A percentile compares a stretch with the other conserved stretches of the same genome.
Evolutionary conservation across 2,329 filamentous ascomycete species (phyloP).

Genomic region (Plenodomus lindquistii): DNA sequence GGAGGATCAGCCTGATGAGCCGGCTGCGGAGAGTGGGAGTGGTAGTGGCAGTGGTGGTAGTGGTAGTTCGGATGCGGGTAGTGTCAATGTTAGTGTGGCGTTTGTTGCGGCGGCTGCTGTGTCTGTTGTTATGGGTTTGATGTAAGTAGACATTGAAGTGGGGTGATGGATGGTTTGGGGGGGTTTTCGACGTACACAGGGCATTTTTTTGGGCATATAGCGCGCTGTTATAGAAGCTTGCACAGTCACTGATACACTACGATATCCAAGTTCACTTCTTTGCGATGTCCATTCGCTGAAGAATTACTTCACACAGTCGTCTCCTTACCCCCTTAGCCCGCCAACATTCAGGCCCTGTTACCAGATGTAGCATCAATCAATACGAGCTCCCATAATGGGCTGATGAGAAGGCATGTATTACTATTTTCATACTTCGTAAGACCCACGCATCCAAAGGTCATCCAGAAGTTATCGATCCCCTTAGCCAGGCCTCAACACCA

Average conservation of each 20-base stretch:
- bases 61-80: conserved; percentile 1
- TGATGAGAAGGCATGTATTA: no score
- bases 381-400: no score
- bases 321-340: no score
- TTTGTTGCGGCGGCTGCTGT: conserved; percentile 1
- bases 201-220: background rate
- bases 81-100: conserved; percentile 1
- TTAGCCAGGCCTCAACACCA: conserved; percentile 59
- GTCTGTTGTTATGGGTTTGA: conserved; percentile 6
- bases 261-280: no score
- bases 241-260: no score
- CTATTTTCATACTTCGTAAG: no score
- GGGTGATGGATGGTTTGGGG: background rate
- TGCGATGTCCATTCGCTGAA: no score
- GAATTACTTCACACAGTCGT: no score
- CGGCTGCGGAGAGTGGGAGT: background rate
- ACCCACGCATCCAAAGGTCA: no score
- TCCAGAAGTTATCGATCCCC: background rate
- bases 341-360: no score
- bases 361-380: no score
- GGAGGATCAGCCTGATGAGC: conserved; percentile 19
- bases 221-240: no score
- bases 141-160: background rate
- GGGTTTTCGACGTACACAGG: background rate
- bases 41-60: background rate